Percentiles rank a stretch among this genome's conserved stretches.
Conservation (phyloP, 2,329 filamentous ascomycete genomes). For the Fusarium sp. region DNA sequence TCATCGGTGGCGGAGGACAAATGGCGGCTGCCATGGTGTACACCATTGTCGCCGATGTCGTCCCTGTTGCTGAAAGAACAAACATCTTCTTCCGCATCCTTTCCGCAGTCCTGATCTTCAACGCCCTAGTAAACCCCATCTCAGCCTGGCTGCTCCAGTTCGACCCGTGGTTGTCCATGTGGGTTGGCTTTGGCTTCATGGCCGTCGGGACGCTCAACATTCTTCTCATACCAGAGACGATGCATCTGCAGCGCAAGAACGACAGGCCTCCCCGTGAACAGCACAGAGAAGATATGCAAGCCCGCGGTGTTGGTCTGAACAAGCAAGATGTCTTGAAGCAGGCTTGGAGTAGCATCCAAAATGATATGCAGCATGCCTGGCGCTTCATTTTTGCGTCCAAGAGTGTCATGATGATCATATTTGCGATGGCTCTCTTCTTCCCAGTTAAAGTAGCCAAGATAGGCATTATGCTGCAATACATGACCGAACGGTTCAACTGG, state of each 20-base stretch:
- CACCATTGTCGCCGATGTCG: slow-evolving; percentile 58
- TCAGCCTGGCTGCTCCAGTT: slow-evolving; percentile 54
- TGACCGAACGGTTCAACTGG: slow-evolving; percentile 62
- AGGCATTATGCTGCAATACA: slow-evolving; percentile 61
- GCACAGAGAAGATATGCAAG: not conserved
- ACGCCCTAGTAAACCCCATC: slow-evolving; percentile 54
- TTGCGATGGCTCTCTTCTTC: slow-evolving; percentile 46
- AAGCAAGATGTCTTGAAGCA: slow-evolving; percentile 35
- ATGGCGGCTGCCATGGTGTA: slow-evolving; percentile 58
- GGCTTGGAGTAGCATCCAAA: slow-evolving; percentile 44
- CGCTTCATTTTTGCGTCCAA: slow-evolving; percentile 55
- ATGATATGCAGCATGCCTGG: slow-evolving; percentile 52
- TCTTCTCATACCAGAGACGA: slow-evolving; percentile 57
- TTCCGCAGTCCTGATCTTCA: slow-evolving; percentile 53
- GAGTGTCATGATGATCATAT: slow-evolving; percentile 53
- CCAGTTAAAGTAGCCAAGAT: slow-evolving; percentile 49
- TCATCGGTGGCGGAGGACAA: slow-evolving; percentile 56
- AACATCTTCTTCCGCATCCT: slow-evolving; percentile 55
- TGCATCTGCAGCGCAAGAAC: slow-evolving; percentile 48
- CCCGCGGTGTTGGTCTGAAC: not conserved
- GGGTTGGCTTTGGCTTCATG: slow-evolving; percentile 49
- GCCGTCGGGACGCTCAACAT: slow-evolving; percentile 46
- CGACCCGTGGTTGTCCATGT: slow-evolving; percentile 55
- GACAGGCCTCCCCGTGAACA: slow-evolving; percentile 39
- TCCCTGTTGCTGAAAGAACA: slow-evolving; percentile 53